Conservation (phyloP, 1,284 basidiomycete genomes). For the Papiliotrema nemorosa region DNA sequence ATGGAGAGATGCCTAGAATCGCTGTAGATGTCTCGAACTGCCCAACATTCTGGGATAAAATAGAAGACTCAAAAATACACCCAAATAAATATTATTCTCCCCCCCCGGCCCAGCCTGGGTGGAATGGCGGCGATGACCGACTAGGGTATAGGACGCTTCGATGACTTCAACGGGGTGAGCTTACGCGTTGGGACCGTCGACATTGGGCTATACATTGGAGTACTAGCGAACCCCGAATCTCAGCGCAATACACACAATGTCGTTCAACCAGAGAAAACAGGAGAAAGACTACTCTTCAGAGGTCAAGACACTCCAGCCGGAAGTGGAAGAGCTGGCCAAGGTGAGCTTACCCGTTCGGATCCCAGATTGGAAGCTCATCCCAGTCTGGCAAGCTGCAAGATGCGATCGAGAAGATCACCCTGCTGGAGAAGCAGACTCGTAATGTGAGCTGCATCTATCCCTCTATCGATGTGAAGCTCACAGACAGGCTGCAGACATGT, state of each 20-base stretch:
- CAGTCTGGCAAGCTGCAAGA: constrained; percentile 65
- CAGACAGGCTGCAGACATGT: constrained; percentile 79
- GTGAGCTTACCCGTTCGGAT: constrained; percentile 31
- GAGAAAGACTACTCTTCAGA: constrained; percentile 56
- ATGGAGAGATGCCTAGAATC: neutral
- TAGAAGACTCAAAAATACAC: constrained; percentile 4
- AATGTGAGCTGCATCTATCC: constrained; percentile 62
- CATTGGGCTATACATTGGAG: neutral
- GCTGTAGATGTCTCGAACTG: neutral
- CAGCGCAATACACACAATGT: constrained; percentile 26
- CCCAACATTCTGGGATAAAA: constrained; percentile 14
- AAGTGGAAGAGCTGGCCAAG: constrained; percentile 51
- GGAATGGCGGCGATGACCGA: neutral
- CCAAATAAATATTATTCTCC: constrained; percentile 7
- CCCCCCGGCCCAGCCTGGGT: constrained; percentile 1
- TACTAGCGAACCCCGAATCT: neutral
- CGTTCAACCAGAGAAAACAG: constrained; percentile 51
- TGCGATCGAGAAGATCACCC: constrained; percentile 83
- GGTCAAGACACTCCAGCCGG: constrained; percentile 52
- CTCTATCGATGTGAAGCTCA: constrained; percentile 10
- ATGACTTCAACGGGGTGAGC: neutral
- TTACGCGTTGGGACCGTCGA: neutral
- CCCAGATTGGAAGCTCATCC: too few species aligned
- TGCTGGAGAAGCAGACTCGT: constrained; percentile 91
- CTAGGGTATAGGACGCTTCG: neutral